Percentiles rank a stretch among this genome's conserved stretches.
These are phyloP conservation scores for Babesia divergens DNA, from an alignment of 169 alveolate species.

Conservation along the genomic window DNA sequence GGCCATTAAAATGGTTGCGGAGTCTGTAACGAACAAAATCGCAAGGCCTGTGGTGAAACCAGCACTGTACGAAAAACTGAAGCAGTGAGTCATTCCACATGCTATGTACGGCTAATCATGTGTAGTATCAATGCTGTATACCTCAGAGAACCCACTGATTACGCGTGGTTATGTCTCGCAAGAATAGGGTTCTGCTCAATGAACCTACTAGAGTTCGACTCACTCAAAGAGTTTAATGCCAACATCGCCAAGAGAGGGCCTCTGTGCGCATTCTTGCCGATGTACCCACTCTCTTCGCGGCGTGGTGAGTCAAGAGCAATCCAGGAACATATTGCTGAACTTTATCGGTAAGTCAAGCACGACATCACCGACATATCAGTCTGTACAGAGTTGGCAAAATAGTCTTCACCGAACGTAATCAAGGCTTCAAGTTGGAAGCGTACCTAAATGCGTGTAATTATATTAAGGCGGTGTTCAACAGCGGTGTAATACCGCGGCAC, in stretches of 20 bases:
- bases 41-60: constrained; percentile 19
- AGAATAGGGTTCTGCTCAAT: constrained; percentile 14
- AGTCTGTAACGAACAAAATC: neutral
- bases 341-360: neutral
- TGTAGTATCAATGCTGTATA: constrained; percentile 5
- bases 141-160: constrained; percentile 21
- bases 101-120: neutral
- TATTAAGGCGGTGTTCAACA: constrained; percentile 5
- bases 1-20: constrained; percentile 9
- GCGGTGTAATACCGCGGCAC: neutral
- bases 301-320: constrained; percentile 17
- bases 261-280: constrained; percentile 21
- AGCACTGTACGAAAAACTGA: constrained; percentile 12
- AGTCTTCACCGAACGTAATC: neutral
- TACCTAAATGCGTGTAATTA: neutral
- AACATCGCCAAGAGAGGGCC: constrained; percentile 15
- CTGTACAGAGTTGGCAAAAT: constrained; percentile 12
- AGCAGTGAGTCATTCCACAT: neutral
- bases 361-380: neutral
- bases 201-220: constrained; percentile 35
- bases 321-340: neutral
- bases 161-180: constrained; percentile 20
- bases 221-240: constrained; percentile 22
- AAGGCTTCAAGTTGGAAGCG: neutral
- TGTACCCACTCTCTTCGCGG: constrained; percentile 12